Base-by-base conservation (phyloP, 768 basidiomycete species). In the Xanthoconium stramineum region DNA sequence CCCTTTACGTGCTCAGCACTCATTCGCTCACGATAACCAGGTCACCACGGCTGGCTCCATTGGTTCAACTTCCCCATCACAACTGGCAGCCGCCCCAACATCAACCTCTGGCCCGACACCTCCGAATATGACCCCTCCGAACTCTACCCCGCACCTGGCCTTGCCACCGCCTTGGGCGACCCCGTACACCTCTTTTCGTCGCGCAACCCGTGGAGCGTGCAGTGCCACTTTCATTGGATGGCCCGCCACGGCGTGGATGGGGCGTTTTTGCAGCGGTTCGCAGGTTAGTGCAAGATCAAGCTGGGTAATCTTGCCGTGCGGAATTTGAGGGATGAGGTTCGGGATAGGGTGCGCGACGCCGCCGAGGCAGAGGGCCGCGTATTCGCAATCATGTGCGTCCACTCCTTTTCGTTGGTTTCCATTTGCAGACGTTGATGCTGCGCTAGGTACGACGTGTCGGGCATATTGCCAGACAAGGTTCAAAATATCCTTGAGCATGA, bases 31-130 rank as follows among this genome's bases (percentile, higher is more conserved):
- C 29, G 14, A 6, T 5, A 19, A 1, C 28, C 45, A 69, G 84
- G 82, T 3, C 91, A 91, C 63, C 88, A 91, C 61, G 91, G 91
- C 30, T 93, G 91, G 91, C 75, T 91, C 19, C 91, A 93, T 64
- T 93, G 91, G 91, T 83, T 89, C 67, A 77, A 83, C 58, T 62
- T 75, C n/a, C 88, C 88, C 2, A 75, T 91, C 12, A 77, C 83
- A 2, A 72, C 80, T 29, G 89, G 88, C 15, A 90, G 90, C 17
- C 81, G 76, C 4, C 84, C 86, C 5, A 89, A 86, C 61, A 82
- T 79, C 46, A 91, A 93, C 69, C 68, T 89, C 36, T 92, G 88
- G 89, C 91, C 91, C 0, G 89, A 91, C 61, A 78, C 84, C 0
- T 86, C 88, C 8, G 78, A 78, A 13, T 90, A 89, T 67, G 78